phyloP scores from a whole-genome alignment of 2,329 filamentous ascomycete genomes.

The Fusarium praegraminearum region DNA sequence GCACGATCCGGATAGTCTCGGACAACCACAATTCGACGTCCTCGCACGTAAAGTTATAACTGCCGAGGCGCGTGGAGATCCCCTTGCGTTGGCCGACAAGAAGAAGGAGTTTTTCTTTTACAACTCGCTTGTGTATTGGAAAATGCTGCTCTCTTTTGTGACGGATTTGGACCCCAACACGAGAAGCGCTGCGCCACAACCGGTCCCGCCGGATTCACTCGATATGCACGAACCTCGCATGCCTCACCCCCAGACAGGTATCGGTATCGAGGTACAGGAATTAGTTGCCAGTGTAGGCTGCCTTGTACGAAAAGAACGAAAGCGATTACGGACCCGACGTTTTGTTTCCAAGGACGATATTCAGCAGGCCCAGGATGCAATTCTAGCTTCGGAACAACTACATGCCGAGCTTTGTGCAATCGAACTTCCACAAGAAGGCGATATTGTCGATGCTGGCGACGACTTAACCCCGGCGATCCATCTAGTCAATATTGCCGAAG shows the following conservation, averaged over 20 bases:
- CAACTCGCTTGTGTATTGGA: conserved; percentile 47
- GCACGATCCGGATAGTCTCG: conserved; percentile 68
- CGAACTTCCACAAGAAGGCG: conserved; percentile 30
- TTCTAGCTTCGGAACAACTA: conserved; percentile 33
- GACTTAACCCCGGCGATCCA: conserved; percentile 44
- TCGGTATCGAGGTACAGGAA: conserved; percentile 43
- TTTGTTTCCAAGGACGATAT: conserved; percentile 46
- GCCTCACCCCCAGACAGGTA: conserved; percentile 48
- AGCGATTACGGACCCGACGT: conserved; percentile 38
- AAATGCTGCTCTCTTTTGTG: conserved; percentile 47
- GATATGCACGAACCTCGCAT: conserved; percentile 35
- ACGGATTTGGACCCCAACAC: conserved; percentile 32
- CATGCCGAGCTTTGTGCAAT: conserved; percentile 37
- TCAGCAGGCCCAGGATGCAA: conserved; percentile 41
- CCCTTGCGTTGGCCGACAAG: conserved; percentile 30
- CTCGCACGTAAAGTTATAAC: conserved; percentile 33
- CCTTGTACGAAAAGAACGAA: conserved; percentile 42
- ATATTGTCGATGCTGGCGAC: conserved; percentile 45
- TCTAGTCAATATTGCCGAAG: conserved; percentile 46
- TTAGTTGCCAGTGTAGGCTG: conserved; percentile 45
- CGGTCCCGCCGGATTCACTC: conserved; percentile 16
- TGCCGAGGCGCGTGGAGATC: conserved; percentile 12
- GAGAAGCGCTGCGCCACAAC: conserved; percentile 17
- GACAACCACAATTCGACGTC: conserved; percentile 47
- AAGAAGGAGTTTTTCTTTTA: conserved; percentile 46